Conservation (phyloP, 1,284 basidiomycete genomes). For the Sparassis latifolia region DNA sequence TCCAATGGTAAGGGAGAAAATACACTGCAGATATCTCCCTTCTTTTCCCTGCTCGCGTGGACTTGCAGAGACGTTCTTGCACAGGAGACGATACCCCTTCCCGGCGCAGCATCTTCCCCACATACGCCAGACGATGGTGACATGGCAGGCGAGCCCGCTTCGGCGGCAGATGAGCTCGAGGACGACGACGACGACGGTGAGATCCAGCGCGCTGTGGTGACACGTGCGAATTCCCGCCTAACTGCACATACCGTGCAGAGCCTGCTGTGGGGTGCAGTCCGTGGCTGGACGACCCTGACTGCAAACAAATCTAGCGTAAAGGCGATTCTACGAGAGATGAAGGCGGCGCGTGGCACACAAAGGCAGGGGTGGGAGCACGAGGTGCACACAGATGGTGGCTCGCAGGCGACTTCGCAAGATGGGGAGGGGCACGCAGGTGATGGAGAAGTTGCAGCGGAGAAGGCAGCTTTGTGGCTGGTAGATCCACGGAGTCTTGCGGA, state of each 20-base stretch:
- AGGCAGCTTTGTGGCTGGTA: slow-evolving; percentile 63
- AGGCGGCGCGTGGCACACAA: slow-evolving; percentile 22
- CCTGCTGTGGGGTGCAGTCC: slow-evolving; percentile 58
- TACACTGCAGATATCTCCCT: slow-evolving; percentile 19
- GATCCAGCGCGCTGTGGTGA: slow-evolving; percentile 46
- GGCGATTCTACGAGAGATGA: slow-evolving; percentile 60
- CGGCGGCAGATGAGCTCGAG: slow-evolving; percentile 5
- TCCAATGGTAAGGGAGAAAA: neutral
- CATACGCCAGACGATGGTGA: too few species aligned
- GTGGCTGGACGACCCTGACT: slow-evolving; percentile 77
- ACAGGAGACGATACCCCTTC: slow-evolving; percentile 33
- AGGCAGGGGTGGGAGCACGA: slow-evolving; percentile 14
- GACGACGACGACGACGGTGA: slow-evolving; percentile 22
- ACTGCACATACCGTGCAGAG: slow-evolving; percentile 68
- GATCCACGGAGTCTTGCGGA: slow-evolving; percentile 74
- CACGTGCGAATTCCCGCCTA: slow-evolving; percentile 48
- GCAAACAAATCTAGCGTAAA: slow-evolving; percentile 74
- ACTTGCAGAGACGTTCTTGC: slow-evolving; percentile 49
- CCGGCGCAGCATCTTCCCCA: slow-evolving; percentile 10
- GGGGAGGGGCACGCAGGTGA: slow-evolving; percentile 7
- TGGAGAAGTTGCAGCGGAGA: slow-evolving; percentile 14
- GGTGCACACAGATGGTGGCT: neutral
- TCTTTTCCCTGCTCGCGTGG: slow-evolving; percentile 38
- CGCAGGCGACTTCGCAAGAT: neutral
- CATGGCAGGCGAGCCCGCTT: neutral